Evolutionary conservation across 2,329 filamentous ascomycete genomes (phyloP).

Genomic region (Xylaria hypoxylon): DNA sequence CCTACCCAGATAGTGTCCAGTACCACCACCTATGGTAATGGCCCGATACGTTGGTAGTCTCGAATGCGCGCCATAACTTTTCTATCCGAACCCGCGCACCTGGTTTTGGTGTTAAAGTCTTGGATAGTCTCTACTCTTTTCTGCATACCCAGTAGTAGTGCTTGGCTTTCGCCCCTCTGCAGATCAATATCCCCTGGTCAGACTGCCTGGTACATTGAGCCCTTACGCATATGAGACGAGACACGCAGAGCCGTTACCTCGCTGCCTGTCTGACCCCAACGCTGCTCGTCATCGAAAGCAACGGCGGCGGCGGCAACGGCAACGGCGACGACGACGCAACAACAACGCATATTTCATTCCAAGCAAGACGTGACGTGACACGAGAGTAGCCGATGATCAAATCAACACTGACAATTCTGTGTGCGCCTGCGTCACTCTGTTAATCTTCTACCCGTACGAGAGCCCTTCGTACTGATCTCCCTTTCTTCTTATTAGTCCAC

Average conservation of each 20-base stretch:
- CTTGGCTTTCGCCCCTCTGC: slow-evolving; percentile 9
- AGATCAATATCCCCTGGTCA: slow-evolving; percentile 26
- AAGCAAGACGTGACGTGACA: slow-evolving; percentile 14
- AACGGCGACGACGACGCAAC: neutral
- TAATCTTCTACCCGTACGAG: neutral
- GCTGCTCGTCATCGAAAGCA: slow-evolving; percentile 13
- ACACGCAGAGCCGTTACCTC: slow-evolving; percentile 18
- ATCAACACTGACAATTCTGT: slow-evolving; percentile 22
- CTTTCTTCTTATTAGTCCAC: slow-evolving; percentile 11
- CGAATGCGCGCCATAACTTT: slow-evolving; percentile 21
- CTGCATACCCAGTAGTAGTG: neutral
- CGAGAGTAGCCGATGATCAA: slow-evolving; percentile 21
- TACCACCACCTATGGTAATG: neutral
- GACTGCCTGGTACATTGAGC: slow-evolving; percentile 14
- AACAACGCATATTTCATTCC: neutral
- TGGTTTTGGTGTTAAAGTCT: slow-evolving; percentile 21
- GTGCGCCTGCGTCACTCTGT: slow-evolving; percentile 18
- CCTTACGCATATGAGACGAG: slow-evolving; percentile 28
- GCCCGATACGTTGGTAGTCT: slow-evolving; percentile 8
- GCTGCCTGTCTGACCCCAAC: slow-evolving; percentile 12
- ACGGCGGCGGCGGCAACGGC: neutral
- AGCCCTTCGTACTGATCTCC: neutral
- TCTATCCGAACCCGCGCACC: slow-evolving; percentile 22
- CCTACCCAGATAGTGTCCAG: slow-evolving; percentile 17
- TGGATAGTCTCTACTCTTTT: slow-evolving; percentile 13